Evolutionary conservation across 352 stramenopile genomes (phyloP), one percentile per base, ranked within the genome.

Genomic region (Paralagenidium karlingii): DNA sequence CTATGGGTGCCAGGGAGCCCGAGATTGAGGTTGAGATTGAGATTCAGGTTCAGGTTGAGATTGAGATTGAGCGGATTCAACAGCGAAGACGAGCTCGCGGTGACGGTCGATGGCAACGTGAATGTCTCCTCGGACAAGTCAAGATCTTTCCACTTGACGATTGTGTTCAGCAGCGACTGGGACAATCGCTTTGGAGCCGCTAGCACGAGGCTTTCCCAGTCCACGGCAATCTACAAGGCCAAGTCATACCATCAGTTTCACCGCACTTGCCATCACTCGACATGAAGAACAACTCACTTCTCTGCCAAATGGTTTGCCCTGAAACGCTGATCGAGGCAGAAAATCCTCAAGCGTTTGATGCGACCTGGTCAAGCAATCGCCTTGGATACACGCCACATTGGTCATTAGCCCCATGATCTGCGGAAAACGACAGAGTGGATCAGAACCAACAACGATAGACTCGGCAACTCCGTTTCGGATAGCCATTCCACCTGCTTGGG

Each of bases 81-180:
- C n/a, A n/a, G n/a, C n/a, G n/a, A n/a, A n/a, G n/a, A n/a, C n/a
- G n/a, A n/a, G n/a, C n/a, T n/a, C n/a, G n/a, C n/a, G n/a, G n/a
- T n/a, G n/a, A n/a, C n/a, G n/a, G n/a, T n/a, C n/a, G n/a, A n/a
- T n/a, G n/a, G n/a, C n/a, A n/a, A n/a, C n/a, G 55, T 55, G 13
- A 82, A 51, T 11, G 28, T 24, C 18, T 81, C 68, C 24, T 81
- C 69, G 0, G 57, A 59, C 24, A 84, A 29, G 37, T 87, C 73
- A 18, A 87, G 27, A 29, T 75, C 58, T 34, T 68, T 51, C 73
- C 67, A 87, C 8, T 37, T 53, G 36, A 87, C 70, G 4, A 65
- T 79, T 69, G 82, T 79, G 16, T 71, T 70, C 45, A 87, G 49
- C 8, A 84, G 39, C 2, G 73, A 76, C 29, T 84, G 67, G 0